A percentile compares a stretch with the other conserved stretches of the same genome.
phyloP scores from a whole-genome alignment of 2,329 filamentous ascomycete species.

The Niveomyces coronatus region DNA sequence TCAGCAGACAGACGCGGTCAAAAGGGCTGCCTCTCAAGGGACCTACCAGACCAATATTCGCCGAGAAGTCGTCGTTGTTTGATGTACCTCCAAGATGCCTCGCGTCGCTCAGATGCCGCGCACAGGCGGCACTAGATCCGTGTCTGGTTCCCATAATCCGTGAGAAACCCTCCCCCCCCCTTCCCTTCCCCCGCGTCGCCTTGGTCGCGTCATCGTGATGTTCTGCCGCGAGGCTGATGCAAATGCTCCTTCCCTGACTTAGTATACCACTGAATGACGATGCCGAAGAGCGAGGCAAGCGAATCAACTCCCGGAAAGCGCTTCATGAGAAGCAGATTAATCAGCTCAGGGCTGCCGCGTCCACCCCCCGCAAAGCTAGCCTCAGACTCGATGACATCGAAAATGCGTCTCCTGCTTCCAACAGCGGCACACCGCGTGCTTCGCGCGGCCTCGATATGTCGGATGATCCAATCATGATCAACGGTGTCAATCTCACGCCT shows the following conservation, averaged over 20 bases:
- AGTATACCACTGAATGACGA: constrained; percentile 97
- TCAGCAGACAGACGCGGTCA: constrained; percentile 7
- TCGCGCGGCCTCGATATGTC: constrained; percentile 31
- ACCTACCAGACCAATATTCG: neutral
- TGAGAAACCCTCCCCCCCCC: constrained; percentile 8
- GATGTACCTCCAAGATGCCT: constrained; percentile 35
- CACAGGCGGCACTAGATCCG: constrained; percentile 34
- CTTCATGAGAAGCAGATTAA: constrained; percentile 87
- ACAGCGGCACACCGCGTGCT: constrained; percentile 40
- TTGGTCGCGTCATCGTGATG: too few species aligned
- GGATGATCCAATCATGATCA: constrained; percentile 54
- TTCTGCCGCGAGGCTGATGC: too few species aligned
- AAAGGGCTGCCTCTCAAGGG: neutral
- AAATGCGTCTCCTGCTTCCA: constrained; percentile 44
- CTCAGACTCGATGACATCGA: constrained; percentile 49
- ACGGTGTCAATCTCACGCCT: constrained; percentile 72
- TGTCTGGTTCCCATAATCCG: constrained; percentile 29
- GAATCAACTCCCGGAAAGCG: constrained; percentile 77
- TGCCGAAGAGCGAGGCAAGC: constrained; percentile 78
- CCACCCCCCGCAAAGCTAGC: constrained; percentile 56
- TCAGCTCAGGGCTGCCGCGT: constrained; percentile 62
- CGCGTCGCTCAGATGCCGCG: constrained; percentile 47
- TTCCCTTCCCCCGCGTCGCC: constrained; percentile 12
- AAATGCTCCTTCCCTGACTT: too few species aligned
- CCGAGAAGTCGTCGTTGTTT: neutral